Evolutionary conservation across 148 eudicot species (phyloP), one percentile per base, ranked within the genome.

Genomic region (Camellia granthamiana): DNA sequence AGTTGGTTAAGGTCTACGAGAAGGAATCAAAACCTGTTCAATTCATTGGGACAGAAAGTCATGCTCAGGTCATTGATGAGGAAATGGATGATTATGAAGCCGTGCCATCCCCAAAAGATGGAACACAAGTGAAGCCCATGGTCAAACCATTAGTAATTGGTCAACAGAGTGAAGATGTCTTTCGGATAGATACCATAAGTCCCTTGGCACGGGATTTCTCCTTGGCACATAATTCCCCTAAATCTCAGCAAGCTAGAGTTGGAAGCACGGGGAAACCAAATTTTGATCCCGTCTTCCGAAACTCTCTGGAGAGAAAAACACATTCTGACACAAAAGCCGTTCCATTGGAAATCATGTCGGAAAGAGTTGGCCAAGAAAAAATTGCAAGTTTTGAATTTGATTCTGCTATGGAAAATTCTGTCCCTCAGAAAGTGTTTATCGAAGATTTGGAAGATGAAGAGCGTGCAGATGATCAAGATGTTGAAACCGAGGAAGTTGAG

Each of bases 31-130:
- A 73, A 82, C 83, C 83, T 52, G 75, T 78, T 60, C 64, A 52
- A 82, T 75, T 49, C 63, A 44, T 74, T 76, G 77, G 23, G 54
- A 59, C 80, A 60, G 79, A 30, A n/a, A 77, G 74, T 74, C 56
- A 69, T 66, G 69, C 55, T 79, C 66, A 19, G 74, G 77, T 77
- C 66, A 74, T 80, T 77, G 91, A 86, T 83, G 88, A 82, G 83
- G 85, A 74, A 60, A 90, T 87, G 95, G 84, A 78, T 72, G 85
- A 85, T 69, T 49, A 73, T 41, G 87, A 81, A 80, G 65, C 78
- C 65, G 81, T 80, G 43, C 80, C 86, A 77, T 83, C 93, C 65
- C 91, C 94, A 9, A 86, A 81, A 84, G 78, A 74, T 19, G 78
- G 65, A 56, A 47, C 56, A 14, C 85, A 82, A 79, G 85, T 64